These are phyloP conservation scores for Vitis amurensis DNA, from an alignment of 164 flowering plant species.

Conservation along the genomic window DNA sequence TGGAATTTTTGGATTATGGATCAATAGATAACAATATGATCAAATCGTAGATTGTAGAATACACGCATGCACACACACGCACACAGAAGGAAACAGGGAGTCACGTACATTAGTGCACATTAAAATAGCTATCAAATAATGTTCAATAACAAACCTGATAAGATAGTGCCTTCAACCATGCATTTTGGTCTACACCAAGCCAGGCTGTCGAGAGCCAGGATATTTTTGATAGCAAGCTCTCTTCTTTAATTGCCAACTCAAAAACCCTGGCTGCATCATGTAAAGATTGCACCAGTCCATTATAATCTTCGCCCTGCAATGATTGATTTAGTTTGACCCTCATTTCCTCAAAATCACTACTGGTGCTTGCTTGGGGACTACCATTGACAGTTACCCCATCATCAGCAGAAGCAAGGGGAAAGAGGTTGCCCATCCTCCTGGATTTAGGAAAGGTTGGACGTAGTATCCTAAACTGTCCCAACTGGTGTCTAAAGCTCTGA, in stretches of 20 bases:
- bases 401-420: constrained; percentile 62
- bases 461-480: constrained; percentile 26
- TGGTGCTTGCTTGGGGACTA: constrained; percentile 50
- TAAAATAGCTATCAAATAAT: not conserved
- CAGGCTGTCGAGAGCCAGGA: constrained; percentile 89
- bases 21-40: too few species aligned
- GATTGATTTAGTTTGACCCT: constrained; percentile 64
- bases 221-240: constrained; percentile 38
- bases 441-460: constrained; percentile 26
- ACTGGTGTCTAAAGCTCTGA: constrained; percentile 15
- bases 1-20: too few species aligned
- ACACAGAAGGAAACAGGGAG: too few species aligned
- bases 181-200: constrained; percentile 86
- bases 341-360: constrained; percentile 62
- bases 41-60: too few species aligned
- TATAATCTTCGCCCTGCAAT: constrained; percentile 56
- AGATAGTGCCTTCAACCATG: constrained; percentile 83
- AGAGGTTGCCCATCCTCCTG: constrained; percentile 30
- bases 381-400: constrained; percentile 86
- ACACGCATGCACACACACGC: too few species aligned
- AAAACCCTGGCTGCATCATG: constrained; percentile 92
- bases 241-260: constrained; percentile 82
- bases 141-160: constrained; percentile 66
- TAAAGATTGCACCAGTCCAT: constrained; percentile 75
- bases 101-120: not conserved